phyloP scores from a whole-genome alignment of 2,329 filamentous ascomycete genomes.

The Herpotrichia juniperi region DNA sequence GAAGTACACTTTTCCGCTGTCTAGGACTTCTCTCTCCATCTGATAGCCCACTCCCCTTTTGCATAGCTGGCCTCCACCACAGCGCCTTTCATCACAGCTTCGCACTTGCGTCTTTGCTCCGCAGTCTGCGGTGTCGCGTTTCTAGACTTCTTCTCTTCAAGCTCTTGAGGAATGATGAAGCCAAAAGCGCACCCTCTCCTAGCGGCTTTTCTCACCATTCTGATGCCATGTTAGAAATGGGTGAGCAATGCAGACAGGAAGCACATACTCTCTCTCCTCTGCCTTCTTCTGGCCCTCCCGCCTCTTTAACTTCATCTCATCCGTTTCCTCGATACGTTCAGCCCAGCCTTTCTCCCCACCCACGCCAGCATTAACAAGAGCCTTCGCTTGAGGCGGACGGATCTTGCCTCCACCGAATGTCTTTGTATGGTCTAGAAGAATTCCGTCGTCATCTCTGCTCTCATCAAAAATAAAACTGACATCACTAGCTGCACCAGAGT shows the following conservation, averaged over 20 bases:
- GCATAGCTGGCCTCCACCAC: slow-evolving; percentile 67
- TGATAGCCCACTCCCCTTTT: slow-evolving; percentile 65
- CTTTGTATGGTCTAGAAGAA: slow-evolving; percentile 22
- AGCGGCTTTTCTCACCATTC: slow-evolving; percentile 66
- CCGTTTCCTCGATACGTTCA: slow-evolving; percentile 59
- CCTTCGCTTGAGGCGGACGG: slow-evolving; percentile 50
- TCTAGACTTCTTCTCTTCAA: slow-evolving; percentile 5
- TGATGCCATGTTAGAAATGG: not conserved
- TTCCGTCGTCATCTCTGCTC: slow-evolving; percentile 15
- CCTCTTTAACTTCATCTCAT: slow-evolving; percentile 58
- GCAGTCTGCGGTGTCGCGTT: slow-evolving; percentile 5
- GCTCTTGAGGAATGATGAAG: slow-evolving; percentile 37
- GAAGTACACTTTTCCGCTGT: no score
- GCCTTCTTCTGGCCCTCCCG: slow-evolving; percentile 56
- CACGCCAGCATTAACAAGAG: slow-evolving; percentile 63
- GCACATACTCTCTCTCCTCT: slow-evolving; percentile 54
- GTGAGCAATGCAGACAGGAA: not conserved
- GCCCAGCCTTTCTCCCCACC: slow-evolving; percentile 62
- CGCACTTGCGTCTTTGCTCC: slow-evolving; percentile 54
- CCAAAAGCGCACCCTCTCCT: slow-evolving; percentile 65
- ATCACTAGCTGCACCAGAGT: slow-evolving; percentile 1
- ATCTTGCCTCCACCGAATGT: slow-evolving; percentile 39
- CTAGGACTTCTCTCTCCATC: slow-evolving; percentile 57
- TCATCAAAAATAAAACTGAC: slow-evolving; percentile 12
- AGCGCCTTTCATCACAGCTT: slow-evolving; percentile 64